These are phyloP conservation scores for Salvia rosmarinus DNA, from an alignment of 257 asterid genomes.

Conservation along the genomic window DNA sequence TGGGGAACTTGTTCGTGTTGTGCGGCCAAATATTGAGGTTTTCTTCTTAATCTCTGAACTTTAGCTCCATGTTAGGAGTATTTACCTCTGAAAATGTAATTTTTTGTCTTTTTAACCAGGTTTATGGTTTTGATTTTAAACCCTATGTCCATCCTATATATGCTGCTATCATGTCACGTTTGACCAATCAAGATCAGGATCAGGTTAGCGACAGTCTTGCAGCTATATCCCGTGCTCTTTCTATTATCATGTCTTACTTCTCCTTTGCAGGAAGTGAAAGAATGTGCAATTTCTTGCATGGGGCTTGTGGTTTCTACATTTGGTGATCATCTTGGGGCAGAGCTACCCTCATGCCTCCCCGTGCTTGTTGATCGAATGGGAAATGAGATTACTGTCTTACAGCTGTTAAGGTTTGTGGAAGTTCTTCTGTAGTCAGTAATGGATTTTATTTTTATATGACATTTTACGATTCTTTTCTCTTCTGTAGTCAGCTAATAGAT, in stretches of 20 bases:
- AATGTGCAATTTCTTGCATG: slow-evolving; percentile 98
- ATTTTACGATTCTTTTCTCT: slow-evolving; percentile 1
- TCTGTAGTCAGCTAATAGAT: no score
- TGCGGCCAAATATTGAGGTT: slow-evolving; percentile 89
- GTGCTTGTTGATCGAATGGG: slow-evolving; percentile 99
- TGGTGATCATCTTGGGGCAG: slow-evolving; percentile 86
- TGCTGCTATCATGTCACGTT: slow-evolving; percentile 89
- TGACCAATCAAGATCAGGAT: slow-evolving; percentile 99
- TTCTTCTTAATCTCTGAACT: slow-evolving; percentile 27
- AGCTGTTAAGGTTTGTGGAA: slow-evolving; percentile 86
- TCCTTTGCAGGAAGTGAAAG: slow-evolving; percentile 89
- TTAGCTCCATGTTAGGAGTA: slow-evolving; percentile 6
- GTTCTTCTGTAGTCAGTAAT: slow-evolving; percentile 27
- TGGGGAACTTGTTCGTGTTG: slow-evolving; percentile 95
- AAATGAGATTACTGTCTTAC: slow-evolving; percentile 97
- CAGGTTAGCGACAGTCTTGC: slow-evolving; percentile 60
- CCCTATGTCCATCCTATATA: slow-evolving; percentile 89
- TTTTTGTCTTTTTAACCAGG: slow-evolving; percentile 49
- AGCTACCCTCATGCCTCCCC: slow-evolving; percentile 89
- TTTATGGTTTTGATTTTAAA: slow-evolving; percentile 76
- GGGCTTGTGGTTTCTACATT: slow-evolving; percentile 94
- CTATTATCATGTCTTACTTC: slow-evolving; percentile 31
- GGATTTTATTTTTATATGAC: slow-evolving; percentile 17
- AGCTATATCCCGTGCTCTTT: slow-evolving; percentile 23
- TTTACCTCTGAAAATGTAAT: slow-evolving; percentile 29